Evolutionary conservation across 2,329 filamentous ascomycete species (phyloP).

Genomic region (Rugonectria rugulosa): DNA sequence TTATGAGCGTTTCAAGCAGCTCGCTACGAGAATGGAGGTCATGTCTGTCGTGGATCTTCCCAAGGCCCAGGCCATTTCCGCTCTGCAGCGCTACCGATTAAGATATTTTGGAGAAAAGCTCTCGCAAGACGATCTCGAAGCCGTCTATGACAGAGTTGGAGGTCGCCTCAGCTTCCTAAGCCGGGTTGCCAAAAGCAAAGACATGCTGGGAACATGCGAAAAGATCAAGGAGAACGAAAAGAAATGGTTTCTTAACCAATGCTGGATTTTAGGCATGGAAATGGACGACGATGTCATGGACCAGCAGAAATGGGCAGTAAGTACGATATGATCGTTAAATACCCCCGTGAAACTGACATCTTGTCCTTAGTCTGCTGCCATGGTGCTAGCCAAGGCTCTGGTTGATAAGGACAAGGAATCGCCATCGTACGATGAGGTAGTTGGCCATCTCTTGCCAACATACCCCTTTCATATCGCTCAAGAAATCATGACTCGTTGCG

Average conservation of each 20-base stretch:
- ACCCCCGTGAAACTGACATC: constrained; percentile 16
- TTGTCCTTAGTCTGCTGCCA: constrained; percentile 75
- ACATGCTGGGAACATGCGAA: constrained; percentile 86
- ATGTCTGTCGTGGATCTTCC: constrained; percentile 84
- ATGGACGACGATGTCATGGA: constrained; percentile 99
- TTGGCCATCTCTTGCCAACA: constrained; percentile 79
- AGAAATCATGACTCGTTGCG: constrained; percentile 92
- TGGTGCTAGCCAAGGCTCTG: constrained; percentile 89
- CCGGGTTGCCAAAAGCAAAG: constrained; percentile 82
- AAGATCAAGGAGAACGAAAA: constrained; percentile 72
- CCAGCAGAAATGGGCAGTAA: constrained; percentile 91
- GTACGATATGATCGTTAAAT: constrained; percentile 42
- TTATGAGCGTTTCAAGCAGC: constrained; percentile 90
- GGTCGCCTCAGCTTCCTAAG: constrained; percentile 89
- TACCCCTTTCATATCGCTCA: constrained; percentile 84
- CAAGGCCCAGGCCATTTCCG: constrained; percentile 77
- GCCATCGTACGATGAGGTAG: constrained; percentile 70
- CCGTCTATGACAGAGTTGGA: constrained; percentile 87
- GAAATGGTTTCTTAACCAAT: constrained; percentile 80
- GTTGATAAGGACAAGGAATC: constrained; percentile 80
- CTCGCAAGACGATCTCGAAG: constrained; percentile 65
- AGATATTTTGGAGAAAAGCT: constrained; percentile 76
- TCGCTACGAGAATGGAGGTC: constrained; percentile 94
- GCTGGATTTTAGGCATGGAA: constrained; percentile 74
- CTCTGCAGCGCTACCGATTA: constrained; percentile 79